Base-by-base conservation (phyloP, 768 basidiomycete genomes). In the Mycena metata region DNA sequence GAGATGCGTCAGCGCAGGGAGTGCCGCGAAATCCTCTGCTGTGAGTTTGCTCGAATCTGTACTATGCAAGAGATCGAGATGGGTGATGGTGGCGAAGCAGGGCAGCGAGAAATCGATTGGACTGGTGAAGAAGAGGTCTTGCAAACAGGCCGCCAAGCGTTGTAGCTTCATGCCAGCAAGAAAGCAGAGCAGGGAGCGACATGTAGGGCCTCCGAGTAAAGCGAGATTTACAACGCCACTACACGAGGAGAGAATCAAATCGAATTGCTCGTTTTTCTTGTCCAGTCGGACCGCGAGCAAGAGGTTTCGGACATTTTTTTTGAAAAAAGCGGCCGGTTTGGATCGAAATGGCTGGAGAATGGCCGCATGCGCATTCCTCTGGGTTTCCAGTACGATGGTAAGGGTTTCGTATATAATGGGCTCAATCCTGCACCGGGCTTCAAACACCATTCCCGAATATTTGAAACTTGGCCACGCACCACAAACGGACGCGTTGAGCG, bases 61-160 rank as follows among this genome's bases (percentile, higher is more conserved):
- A 6, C 21, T 46, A 15, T 43, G 15, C n/a, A 26, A 41, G 3
- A 33, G 16, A 19, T 58, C 56, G 17, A 58, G 56, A 45, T 58
- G 56, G n/a, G 56, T 58, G 56, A 58, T 30, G 17, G 26, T 30
- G 30, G 56, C 24, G 41, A 58, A 58, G 11, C 19, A n/a, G 30
- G 56, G 39, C 1, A 30, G 26, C 5, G 56, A 19, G 12, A 45
- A 21, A 45, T 45, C 17, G 19, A 45, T 58, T 3, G 23, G 12
- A 16, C 5, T 17, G 19, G 13, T 23, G 13, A 4, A 8, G 26
- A 58, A 58, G 17, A 45, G 56, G 21, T 58, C 26, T 58, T 50
- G 24, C 6, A 45, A 30, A 12, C 12, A 33, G 56, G 33, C 21
- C 12, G 23, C 26, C 6, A 58, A 23, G 15, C 56, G 24, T 30